Evolutionary conservation across 768 basidiomycete genomes (phyloP), one percentile per base, ranked within the genome.

Genomic region (Saitozyma podzolica): DNA sequence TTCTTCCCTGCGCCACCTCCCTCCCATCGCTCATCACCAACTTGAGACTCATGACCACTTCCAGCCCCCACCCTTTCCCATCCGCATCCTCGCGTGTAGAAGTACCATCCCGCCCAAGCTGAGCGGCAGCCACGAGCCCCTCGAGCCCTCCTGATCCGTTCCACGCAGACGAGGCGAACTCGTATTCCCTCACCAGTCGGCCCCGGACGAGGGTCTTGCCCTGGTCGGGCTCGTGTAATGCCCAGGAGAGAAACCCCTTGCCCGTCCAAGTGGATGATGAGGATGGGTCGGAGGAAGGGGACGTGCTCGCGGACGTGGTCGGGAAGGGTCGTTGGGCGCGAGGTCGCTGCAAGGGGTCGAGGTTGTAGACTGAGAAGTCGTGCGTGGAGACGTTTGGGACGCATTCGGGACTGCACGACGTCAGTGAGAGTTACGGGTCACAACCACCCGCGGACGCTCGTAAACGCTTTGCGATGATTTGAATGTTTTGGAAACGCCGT

Each of bases 31-130:
- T 17, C n/a, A 17, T 65, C 14, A 75, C 61, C 58, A 65, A 57
- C 55, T 62, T 68, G 13, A 76, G 51, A 53, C 62, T 70, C 43
- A 76, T 54, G 1, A 45, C 50, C 8, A 76, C 67, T 54, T 76
- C 75, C 49, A 76, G 59, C n/a, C 75, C 75, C 75, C 75, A 76
- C 9, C 70, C 72, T 56, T 67, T 66, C 8, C 67, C 72, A 63
- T 69, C 72, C 0, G 40, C 41, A 29, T 67, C 67, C 43, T 67
- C 69, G 17, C 17, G 39, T 9, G 42, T 19, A 1, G 40, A 10
- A 0, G 45, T 53, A 10, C 10, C 39, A 37, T 52, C 52, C 41
- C 13, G 56, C 29, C 2, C 54, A 29, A 2, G 29, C 7, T 41
- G 53, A 0, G 67, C 67, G 13, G 68, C 64, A 40, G 72, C 74